Evolutionary conservation across 2,329 filamentous ascomycete genomes (phyloP), one percentile per base, ranked within the genome.

Genomic region (Cercospora zeae-maydis): DNA sequence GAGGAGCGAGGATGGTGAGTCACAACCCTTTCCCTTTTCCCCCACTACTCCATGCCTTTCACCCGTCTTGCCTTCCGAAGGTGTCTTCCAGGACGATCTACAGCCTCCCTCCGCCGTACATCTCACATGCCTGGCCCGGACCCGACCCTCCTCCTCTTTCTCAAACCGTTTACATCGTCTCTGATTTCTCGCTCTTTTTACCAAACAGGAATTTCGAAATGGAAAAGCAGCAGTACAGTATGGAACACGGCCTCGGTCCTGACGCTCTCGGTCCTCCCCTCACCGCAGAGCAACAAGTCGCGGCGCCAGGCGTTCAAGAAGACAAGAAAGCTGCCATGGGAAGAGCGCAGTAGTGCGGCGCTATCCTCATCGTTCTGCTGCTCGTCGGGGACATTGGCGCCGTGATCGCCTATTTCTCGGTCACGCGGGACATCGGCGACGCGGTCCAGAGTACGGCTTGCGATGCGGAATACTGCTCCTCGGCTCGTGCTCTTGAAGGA

Each of bases 1-100:
- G 88, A 90, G 71, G 93, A 98, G 77, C 83, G 93, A 79, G 92
- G 92, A 74, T 98, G 93, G 92, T 95, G 77, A 78, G 82, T 78
- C 52, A 58, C 56, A 62, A 63, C 33, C 66, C 34, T 42, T 34
- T 39, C 37, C 51, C 37, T 27, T 56, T 52, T 37, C 42, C 47
- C 37, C 19, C 54, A 49, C 13, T 33, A 49, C 53, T 55, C 63
- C 16, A 24, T 21, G 9, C 27, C 7, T 36, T 52, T 27, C 31
- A 10, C 27, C 7, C 21, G 11, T 21, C 16, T 24, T 34, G 55
- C 49, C 49, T 33, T 5, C 31, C 31, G 2, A 19, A 34, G 27
- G 49, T 31, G 8, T 16, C 9, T 14, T 33, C 42, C 21, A 27
- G 42, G 42, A 49, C 21, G 10, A 53, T 10, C 16, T 10, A 33